Percentiles rank a stretch among this genome's conserved stretches.
These are phyloP conservation scores for Cryptococcus wingfieldii DNA, from an alignment of 1,284 basidiomycete genomes.

Conservation along the genomic window DNA sequence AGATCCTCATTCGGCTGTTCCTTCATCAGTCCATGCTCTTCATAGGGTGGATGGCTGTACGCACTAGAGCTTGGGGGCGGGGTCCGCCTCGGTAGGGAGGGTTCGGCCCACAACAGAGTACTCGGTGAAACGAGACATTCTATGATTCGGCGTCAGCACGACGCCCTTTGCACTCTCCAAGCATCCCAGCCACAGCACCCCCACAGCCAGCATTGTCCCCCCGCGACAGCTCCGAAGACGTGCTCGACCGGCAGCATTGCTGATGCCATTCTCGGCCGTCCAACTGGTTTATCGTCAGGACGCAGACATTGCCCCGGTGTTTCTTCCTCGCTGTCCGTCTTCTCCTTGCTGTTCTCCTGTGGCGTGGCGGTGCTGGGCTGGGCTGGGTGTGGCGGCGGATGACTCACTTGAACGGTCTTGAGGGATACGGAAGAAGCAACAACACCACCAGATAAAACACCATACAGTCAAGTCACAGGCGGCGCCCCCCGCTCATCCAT, in stretches of 20 bases:
- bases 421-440: slow-evolving; percentile 10
- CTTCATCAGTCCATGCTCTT: not conserved
- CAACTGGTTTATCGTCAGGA: slow-evolving; percentile 24
- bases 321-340: slow-evolving; percentile 34
- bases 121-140: slow-evolving; percentile 61
- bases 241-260: too few relatives aligned
- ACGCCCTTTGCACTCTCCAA: not conserved
- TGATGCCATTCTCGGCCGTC: not conserved
- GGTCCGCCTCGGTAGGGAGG: slow-evolving; percentile 88
- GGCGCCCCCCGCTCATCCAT: not conserved
- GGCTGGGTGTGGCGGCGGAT: not conserved
- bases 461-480: not conserved
- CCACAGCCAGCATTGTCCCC: not conserved
- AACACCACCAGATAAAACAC: not conserved
- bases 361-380: not conserved
- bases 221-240: slow-evolving; percentile 14
- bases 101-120: slow-evolving; percentile 98
- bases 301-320: slow-evolving; percentile 47
- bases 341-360: slow-evolving; percentile 4
- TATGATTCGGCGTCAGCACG: slow-evolving; percentile 11
- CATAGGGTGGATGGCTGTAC: not conserved
- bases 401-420: slow-evolving; percentile 22
- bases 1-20: slow-evolving; percentile 95
- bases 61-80: slow-evolving; percentile 69
- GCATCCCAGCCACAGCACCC: not conserved